Percentiles rank a stretch among this genome's conserved stretches.
Evolutionary conservation across 441 rosid species (phyloP).

Genomic region (Theobroma grandiflorum): DNA sequence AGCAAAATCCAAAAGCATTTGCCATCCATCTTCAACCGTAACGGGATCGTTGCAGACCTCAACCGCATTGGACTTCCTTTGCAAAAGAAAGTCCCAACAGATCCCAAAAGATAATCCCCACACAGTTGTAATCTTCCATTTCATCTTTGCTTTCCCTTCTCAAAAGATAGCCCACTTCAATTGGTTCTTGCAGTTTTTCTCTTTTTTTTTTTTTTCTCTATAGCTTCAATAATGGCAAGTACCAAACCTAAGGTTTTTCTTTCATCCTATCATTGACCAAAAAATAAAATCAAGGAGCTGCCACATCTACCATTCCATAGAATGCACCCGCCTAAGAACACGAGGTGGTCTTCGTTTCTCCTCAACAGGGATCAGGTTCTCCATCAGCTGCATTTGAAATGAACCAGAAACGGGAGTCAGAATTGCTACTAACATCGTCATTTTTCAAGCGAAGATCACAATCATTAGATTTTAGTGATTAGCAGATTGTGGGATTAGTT

Average conservation of each 20-base stretch:
- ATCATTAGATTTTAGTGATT: not conserved
- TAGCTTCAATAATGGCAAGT: not conserved
- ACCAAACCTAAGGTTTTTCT: not conserved
- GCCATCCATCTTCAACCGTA: not conserved
- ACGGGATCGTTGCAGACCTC: not conserved
- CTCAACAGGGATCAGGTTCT: conserved; percentile 56
- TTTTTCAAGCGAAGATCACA: not conserved
- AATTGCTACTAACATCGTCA: not conserved
- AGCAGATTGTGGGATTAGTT: not conserved
- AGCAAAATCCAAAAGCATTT: conserved; percentile 3
- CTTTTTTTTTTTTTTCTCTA: not conserved
- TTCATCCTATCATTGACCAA: not conserved
- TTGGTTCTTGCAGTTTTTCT: not conserved
- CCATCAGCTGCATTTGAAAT: conserved; percentile 50
- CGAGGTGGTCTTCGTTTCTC: conserved; percentile 53
- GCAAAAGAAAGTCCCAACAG: not conserved
- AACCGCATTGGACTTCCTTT: not conserved
- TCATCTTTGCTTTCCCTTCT: not conserved
- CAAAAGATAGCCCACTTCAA: not conserved
- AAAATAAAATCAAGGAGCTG: not conserved
- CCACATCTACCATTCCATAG: conserved; percentile 48
- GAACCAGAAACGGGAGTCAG: not conserved
- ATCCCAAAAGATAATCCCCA: not conserved
- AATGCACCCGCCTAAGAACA: conserved; percentile 50
- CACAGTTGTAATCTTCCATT: not conserved